A percentile compares a stretch with the other conserved stretches of the same genome.
phyloP scores from a whole-genome alignment of 1,139 yeast species.

The Geotrichum candidum region DNA sequence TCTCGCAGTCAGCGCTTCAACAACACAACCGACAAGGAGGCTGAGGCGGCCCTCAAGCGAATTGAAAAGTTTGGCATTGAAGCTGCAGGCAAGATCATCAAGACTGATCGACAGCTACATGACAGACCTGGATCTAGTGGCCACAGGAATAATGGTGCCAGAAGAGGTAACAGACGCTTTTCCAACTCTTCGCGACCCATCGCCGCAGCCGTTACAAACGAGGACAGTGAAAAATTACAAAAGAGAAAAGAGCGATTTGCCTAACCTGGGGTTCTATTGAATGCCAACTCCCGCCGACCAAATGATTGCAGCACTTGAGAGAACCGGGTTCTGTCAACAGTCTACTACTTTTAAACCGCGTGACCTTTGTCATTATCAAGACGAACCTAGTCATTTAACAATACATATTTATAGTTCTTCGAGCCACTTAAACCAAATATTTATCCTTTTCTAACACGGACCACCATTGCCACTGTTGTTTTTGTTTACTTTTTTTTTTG shows the following conservation, averaged over 20 bases:
- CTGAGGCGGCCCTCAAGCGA: conserved; percentile 44
- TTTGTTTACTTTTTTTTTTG: too few species aligned
- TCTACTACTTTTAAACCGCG: not conserved
- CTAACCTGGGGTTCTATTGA: not conserved
- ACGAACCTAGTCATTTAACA: too few species aligned
- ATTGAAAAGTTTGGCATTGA: conserved; percentile 83
- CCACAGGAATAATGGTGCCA: not conserved
- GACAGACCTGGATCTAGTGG: not conserved
- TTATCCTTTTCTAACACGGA: too few species aligned
- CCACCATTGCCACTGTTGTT: too few species aligned
- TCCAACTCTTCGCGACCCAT: not conserved
- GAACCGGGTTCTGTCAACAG: not conserved
- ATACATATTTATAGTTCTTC: too few species aligned
- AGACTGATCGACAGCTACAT: conserved; percentile 1
- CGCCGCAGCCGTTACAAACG: not conserved
- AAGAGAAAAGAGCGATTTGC: conserved; percentile 8
- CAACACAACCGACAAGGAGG: conserved; percentile 44
- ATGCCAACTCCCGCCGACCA: not conserved
- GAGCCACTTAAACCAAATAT: too few species aligned
- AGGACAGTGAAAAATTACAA: conserved; percentile 3
- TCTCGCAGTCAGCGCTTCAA: conserved; percentile 76
- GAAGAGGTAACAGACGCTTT: not conserved
- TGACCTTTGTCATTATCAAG: too few species aligned
- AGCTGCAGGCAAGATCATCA: not conserved
- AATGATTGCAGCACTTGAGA: not conserved